Evolutionary conservation across 1,139 yeast species (phyloP).

Genomic region (Barnettozyma hawaiiensis): DNA sequence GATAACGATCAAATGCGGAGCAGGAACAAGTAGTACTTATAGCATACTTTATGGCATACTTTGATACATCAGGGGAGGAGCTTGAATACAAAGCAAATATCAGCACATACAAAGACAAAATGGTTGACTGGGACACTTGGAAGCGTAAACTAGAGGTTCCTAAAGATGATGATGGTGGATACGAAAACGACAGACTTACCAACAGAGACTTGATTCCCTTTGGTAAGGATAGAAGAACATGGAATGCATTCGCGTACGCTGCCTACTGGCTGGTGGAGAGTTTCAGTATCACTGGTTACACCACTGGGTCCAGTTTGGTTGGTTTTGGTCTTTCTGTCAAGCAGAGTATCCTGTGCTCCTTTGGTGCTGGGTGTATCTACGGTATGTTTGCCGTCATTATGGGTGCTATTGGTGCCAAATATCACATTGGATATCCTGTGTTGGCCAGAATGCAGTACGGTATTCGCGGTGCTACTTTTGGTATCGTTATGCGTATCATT

Average conservation of each 20-base stretch:
- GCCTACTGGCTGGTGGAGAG: slow-evolving; percentile 28
- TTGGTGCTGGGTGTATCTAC: slow-evolving; percentile 29
- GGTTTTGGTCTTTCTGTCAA: slow-evolving; percentile 29
- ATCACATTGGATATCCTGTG: neutral
- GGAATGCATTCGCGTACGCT: neutral
- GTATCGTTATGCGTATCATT: slow-evolving; percentile 31
- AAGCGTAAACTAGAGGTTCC: neutral
- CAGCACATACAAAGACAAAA: neutral
- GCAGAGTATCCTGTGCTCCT: slow-evolving; percentile 27
- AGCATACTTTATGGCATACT: neutral
- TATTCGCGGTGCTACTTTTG: slow-evolving; percentile 18
- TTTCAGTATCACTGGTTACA: slow-evolving; percentile 26
- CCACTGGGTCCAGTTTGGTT: slow-evolving; percentile 27
- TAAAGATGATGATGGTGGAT: neutral
- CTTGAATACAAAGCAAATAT: neutral
- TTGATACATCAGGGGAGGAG: neutral
- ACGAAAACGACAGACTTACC: neutral
- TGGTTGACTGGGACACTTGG: neutral
- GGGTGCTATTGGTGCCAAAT: neutral
- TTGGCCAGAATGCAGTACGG: neutral
- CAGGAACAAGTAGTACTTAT: neutral
- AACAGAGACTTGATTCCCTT: neutral
- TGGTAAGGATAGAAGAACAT: neutral
- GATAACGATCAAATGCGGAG: neutral
- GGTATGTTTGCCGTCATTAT: neutral